These are phyloP conservation scores for Tuber brumale DNA, from an alignment of 495 filamentous ascomycete species.

Conservation along the genomic window DNA sequence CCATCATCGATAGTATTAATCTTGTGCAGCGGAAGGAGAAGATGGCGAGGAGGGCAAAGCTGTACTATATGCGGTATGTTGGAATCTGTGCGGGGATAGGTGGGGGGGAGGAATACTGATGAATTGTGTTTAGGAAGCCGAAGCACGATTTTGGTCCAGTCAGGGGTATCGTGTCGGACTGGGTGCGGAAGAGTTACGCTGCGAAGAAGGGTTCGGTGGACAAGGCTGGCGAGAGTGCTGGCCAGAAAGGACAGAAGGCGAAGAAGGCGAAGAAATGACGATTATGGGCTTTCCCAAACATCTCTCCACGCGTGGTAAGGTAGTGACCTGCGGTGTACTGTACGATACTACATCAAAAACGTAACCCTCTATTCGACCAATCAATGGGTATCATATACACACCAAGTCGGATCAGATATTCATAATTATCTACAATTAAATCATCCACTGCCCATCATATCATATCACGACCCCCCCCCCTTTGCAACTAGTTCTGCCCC, in stretches of 20 bases:
- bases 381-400: background rate
- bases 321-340: background rate
- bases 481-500: slow-evolving; percentile 41
- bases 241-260: background rate
- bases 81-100: slow-evolving; percentile 41
- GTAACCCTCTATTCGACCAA: background rate
- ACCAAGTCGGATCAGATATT: background rate
- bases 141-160: slow-evolving; percentile 65
- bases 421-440: background rate
- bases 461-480: background rate
- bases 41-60: slow-evolving; percentile 77
- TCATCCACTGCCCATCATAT: background rate
- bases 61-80: slow-evolving; percentile 84
- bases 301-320: background rate
- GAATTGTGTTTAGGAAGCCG: slow-evolving; percentile 47
- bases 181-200: slow-evolving; percentile 46
- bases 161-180: slow-evolving; percentile 63
- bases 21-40: slow-evolving; percentile 78
- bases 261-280: background rate
- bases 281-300: background rate
- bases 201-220: background rate
- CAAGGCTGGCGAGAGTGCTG: background rate
- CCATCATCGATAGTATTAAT: slow-evolving; percentile 83
- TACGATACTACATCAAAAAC: background rate
- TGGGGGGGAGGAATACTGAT: slow-evolving; percentile 10